A percentile compares a stretch with the other conserved stretches of the same genome.
Evolutionary conservation across 176 grass and related monocot genomes (phyloP).

Genomic region (Sorghum bicolor): Sorghum_bicolor_NCBIv3 NC_012871.2:70869501-70870000

Average conservation of each 20-base stretch:
- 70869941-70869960: conserved; percentile 8
- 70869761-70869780: neutral
- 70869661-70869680: neutral
- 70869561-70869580: neutral
- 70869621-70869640: neutral
- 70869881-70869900: neutral
- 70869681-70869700: neutral
- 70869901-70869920: conserved; percentile 32
- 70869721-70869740: neutral
- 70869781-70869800: neutral
- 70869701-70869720: neutral
- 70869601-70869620: neutral
- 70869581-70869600: neutral
- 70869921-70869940: conserved; percentile 32
- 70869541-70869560: neutral
- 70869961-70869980: conserved; percentile 13
- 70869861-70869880: conserved; percentile 25
- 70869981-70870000: conserved; percentile 28
- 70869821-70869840: neutral
- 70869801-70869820: neutral
- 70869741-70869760: neutral
- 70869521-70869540: neutral
- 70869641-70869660: neutral
- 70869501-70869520: no score
- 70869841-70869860: neutral